A percentile compares a stretch with the other conserved stretches of the same genome.
Conservation (phyloP, 2,329 filamentous ascomycete species). For the Talaromyces amestolkiae region DNA sequence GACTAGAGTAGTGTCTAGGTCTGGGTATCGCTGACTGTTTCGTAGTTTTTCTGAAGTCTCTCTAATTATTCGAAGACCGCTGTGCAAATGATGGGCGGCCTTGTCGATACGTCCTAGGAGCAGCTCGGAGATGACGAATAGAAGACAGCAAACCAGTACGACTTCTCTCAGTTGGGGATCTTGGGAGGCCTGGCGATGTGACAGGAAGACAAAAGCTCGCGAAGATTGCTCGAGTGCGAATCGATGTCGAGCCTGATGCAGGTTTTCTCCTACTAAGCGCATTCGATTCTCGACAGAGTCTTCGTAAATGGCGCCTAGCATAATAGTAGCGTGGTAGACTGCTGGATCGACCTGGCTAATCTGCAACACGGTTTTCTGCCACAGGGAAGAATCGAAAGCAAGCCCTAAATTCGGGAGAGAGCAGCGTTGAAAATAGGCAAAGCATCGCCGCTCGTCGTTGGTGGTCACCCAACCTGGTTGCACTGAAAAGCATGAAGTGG, state of each 20-base stretch:
- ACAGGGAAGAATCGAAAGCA: slow-evolving; percentile 18
- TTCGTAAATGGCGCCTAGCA: slow-evolving; percentile 10
- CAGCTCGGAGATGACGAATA: slow-evolving; percentile 8
- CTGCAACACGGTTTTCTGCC: slow-evolving; percentile 2
- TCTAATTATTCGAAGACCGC: neutral
- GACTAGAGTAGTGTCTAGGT: neutral
- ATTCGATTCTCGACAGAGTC: slow-evolving; percentile 7
- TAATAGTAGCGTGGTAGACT: slow-evolving; percentile 8
- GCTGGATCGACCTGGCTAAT: neutral
- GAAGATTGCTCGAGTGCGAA: slow-evolving; percentile 13
- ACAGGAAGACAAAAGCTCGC: neutral
- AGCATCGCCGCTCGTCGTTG: slow-evolving; percentile 23
- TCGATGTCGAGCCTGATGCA: neutral
- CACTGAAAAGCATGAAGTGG: slow-evolving; percentile 12
- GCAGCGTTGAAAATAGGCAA: slow-evolving; percentile 22
- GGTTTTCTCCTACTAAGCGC: slow-evolving; percentile 11
- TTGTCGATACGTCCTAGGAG: neutral
- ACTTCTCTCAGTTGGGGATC: slow-evolving; percentile 2
- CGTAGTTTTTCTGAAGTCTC: neutral
- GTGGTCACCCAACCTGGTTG: slow-evolving; percentile 19
- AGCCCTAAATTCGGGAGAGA: slow-evolving; percentile 21
- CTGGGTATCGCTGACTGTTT: neutral
- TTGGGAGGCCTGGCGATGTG: neutral
- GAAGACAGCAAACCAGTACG: slow-evolving; percentile 5
- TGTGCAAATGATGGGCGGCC: neutral